Evolutionary conservation across 345 rosid genomes (phyloP), one percentile per base, ranked within the genome.

Genomic region (Dipteronia dyeriana): DNA sequence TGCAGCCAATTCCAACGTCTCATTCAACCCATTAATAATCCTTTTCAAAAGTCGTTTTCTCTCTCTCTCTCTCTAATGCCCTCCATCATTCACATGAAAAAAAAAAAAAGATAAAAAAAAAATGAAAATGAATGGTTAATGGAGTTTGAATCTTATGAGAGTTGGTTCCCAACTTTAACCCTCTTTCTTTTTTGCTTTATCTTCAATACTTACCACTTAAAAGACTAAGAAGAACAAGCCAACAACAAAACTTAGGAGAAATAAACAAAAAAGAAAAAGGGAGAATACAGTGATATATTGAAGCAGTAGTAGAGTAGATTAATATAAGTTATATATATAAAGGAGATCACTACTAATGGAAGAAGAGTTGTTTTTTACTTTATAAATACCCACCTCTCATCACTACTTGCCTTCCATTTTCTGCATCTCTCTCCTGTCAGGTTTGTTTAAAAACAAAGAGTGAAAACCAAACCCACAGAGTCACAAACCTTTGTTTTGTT

Each of bases 391-490:
- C 78, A 57, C 70, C 78, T 79, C 79, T 11, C 20, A 63, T 47
- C 79, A 53, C 53, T 43, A 41, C 12, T 63, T 79, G 71, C 72
- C 86, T 86, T 82, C 84, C 83, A 80, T 78, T 86, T 85, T 84
- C 82, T 76, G 82, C 83, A 79, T 70, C 82, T 83, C 84, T 81
- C 6, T 34, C 75, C 79, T 49, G 67, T 22, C 81, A 76, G 84
- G 29, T 76, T 82, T 80, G 82, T 53, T 83, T 70, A 79, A 79
- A 61, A 49, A 78, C 66, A 81, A 66, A 13, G 78, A 74, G 71
- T 76, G 70, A 75, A 61, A 74, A 34, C 38, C 38, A 75, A 76
- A 31, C 12, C 68, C 79, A 49, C 54, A 74, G 25, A 68, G 53
- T 22, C 69, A 43, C 66, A 34, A 63, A 45, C 72, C 51, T 76